Evolutionary conservation across 2,329 filamentous ascomycete species (phyloP).

Genomic region (Ophiosphaerella herpotricha): DNA sequence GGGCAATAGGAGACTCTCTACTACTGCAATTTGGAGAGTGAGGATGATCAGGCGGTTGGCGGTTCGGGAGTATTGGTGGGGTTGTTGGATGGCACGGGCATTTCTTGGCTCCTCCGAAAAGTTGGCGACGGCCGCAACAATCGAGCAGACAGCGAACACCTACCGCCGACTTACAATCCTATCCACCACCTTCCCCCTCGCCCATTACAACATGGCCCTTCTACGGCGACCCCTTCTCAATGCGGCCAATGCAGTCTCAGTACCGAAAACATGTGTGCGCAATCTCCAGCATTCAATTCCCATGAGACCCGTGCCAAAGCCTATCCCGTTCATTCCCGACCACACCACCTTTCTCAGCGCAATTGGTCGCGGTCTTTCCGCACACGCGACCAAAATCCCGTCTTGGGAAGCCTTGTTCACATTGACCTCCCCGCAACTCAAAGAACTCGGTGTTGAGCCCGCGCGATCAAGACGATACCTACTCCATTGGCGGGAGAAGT

Average conservation of each 20-base stretch:
- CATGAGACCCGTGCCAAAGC: slow-evolving; percentile 61
- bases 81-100: slow-evolving; percentile 17
- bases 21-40: slow-evolving; percentile 55
- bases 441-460: slow-evolving; percentile 82
- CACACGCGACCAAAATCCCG: slow-evolving; percentile 83
- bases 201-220: slow-evolving; percentile 38
- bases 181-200: neutral
- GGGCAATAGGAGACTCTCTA: slow-evolving; percentile 96
- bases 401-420: slow-evolving; percentile 91
- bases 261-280: slow-evolving; percentile 38
- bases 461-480: slow-evolving; percentile 82
- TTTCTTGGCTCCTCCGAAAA: slow-evolving; percentile 42
- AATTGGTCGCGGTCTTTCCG: slow-evolving; percentile 84
- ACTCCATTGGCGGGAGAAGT: slow-evolving; percentile 84
- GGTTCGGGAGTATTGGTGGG: slow-evolving; percentile 14
- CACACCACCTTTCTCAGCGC: slow-evolving; percentile 83
- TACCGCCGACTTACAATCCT: neutral
- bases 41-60: slow-evolving; percentile 2
- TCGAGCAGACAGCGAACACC: slow-evolving; percentile 6
- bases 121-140: slow-evolving; percentile 22
- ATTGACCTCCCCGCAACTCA: slow-evolving; percentile 75
- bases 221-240: slow-evolving; percentile 37
- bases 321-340: slow-evolving; percentile 86
- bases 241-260: slow-evolving; percentile 29
- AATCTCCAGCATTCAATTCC: slow-evolving; percentile 48